These are phyloP conservation scores for Neocallimastix lanati DNA, from an alignment of 192 early-diverging fungal species.

Conservation along the genomic window DNA sequence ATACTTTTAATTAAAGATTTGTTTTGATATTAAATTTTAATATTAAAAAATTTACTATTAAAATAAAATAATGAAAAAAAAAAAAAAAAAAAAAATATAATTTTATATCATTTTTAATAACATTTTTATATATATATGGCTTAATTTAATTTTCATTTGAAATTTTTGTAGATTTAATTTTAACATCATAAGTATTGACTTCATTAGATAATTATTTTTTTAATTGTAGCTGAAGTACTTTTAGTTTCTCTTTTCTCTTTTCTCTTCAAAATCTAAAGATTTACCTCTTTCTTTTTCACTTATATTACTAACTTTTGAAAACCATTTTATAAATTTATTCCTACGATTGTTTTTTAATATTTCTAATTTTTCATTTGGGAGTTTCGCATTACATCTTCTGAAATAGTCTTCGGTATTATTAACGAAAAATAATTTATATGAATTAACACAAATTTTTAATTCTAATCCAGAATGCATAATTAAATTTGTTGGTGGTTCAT, in stretches of 20 bases:
- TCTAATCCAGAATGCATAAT: constrained; percentile 64
- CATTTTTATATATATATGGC: too few relatives aligned
- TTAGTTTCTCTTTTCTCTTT: neutral
- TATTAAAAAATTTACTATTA: too few relatives aligned
- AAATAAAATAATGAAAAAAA: too few relatives aligned
- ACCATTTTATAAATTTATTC: neutral
- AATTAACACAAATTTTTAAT: constrained; percentile 91
- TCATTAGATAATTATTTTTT: too few relatives aligned
- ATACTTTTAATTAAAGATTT: too few relatives aligned
- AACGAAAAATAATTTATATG: constrained; percentile 95
- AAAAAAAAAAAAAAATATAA: too few relatives aligned
- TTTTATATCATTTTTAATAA: too few relatives aligned
- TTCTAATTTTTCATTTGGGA: neutral
- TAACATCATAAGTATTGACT: too few relatives aligned
- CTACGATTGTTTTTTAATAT: neutral
- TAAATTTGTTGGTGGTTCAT: constrained; percentile 22
- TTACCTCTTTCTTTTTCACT: neutral
- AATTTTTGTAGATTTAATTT: too few relatives aligned
- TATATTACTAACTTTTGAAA: neutral
- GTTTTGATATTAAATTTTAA: too few relatives aligned
- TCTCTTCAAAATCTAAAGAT: neutral
- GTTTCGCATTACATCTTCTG: neutral
- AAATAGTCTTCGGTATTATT: constrained; percentile 87
- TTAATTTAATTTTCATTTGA: too few relatives aligned
- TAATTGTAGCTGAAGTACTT: too few relatives aligned